Percentiles rank a stretch among this genome's conserved stretches.
These are phyloP conservation scores for Hericium alpestre DNA, from an alignment of 768 basidiomycete species.

Conservation along the genomic window DNA sequence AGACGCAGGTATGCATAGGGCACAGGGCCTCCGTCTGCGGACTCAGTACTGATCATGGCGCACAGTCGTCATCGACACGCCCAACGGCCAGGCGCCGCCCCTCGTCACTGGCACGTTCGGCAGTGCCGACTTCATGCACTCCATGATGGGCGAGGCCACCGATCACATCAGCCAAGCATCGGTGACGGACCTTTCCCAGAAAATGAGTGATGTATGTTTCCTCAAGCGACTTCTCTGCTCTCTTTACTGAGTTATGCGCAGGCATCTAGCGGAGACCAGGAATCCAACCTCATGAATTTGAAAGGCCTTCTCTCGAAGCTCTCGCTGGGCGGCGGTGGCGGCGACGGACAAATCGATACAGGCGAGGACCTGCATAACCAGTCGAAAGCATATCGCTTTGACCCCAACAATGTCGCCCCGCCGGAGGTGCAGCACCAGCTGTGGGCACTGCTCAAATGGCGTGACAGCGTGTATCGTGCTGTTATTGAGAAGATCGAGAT, in stretches of 20 bases:
- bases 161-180: slow-evolving; percentile 53
- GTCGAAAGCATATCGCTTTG: slow-evolving; percentile 48
- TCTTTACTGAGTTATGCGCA: neutral
- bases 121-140: slow-evolving; percentile 57
- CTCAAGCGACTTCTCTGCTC: too few relatives aligned
- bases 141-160: slow-evolving; percentile 53
- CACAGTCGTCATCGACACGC: slow-evolving; percentile 33
- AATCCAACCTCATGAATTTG: slow-evolving; percentile 25
- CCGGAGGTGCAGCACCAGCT: slow-evolving; percentile 52
- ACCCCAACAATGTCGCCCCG: slow-evolving; percentile 53
- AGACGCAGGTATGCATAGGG: slow-evolving; percentile 30
- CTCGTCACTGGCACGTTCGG: slow-evolving; percentile 64
- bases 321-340: slow-evolving; percentile 35
- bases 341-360: slow-evolving; percentile 33
- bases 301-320: slow-evolving; percentile 39
- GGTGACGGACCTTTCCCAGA: slow-evolving; percentile 45
- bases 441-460: slow-evolving; percentile 49
- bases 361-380: slow-evolving; percentile 45
- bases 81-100: slow-evolving; percentile 46
- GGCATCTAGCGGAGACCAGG: slow-evolving; percentile 22
- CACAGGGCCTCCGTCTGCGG: neutral
- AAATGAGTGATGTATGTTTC: slow-evolving; percentile 31
- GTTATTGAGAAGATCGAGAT: slow-evolving; percentile 48
- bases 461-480: slow-evolving; percentile 46
- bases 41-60: neutral